phyloP scores from a whole-genome alignment of 2,329 filamentous ascomycete species.

The Ceratocystis ficicola region DNA sequence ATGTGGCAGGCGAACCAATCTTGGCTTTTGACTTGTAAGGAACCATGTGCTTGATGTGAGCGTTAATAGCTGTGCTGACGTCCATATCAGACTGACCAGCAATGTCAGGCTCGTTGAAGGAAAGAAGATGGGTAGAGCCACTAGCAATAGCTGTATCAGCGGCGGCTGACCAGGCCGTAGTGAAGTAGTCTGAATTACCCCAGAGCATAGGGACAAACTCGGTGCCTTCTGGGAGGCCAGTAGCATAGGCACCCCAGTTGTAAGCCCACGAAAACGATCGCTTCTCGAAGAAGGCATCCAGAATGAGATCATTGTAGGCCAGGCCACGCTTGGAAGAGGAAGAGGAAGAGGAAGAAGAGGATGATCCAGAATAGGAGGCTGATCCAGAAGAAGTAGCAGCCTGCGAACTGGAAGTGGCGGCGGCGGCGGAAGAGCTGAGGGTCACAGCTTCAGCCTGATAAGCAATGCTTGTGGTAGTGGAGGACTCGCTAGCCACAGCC shows the following conservation, averaged over 20 bases:
- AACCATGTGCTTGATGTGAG: constrained; percentile 45
- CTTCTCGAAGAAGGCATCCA: constrained; percentile 36
- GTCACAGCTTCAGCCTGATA: constrained; percentile 21
- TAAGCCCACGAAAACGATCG: constrained; percentile 45
- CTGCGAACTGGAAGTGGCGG: constrained; percentile 17
- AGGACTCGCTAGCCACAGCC: constrained; percentile 23
- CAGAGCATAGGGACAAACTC: constrained; percentile 58
- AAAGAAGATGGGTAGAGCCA: constrained; percentile 47
- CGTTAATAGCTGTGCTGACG: constrained; percentile 39
- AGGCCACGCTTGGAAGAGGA: constrained; percentile 50
- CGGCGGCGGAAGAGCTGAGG: constrained; percentile 21
- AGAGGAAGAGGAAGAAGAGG: constrained; percentile 21
- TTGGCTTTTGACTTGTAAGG: constrained; percentile 40
- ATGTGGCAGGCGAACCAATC: constrained; percentile 49
- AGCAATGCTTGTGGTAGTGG: constrained; percentile 22
- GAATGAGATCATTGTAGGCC: constrained; percentile 51
- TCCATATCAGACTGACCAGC: constrained; percentile 46
- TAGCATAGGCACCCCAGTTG: constrained; percentile 50
- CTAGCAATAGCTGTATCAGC: constrained; percentile 40
- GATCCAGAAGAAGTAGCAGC: constrained; percentile 23
- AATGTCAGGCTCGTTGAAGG: constrained; percentile 63
- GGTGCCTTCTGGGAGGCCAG: constrained; percentile 34
- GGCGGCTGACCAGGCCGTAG: constrained; percentile 38
- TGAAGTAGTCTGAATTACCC: constrained; percentile 37
- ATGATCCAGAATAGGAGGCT: constrained; percentile 18